Base-by-base conservation (phyloP, 208 protist species). In the Trypanosoma congolense region DNA sequence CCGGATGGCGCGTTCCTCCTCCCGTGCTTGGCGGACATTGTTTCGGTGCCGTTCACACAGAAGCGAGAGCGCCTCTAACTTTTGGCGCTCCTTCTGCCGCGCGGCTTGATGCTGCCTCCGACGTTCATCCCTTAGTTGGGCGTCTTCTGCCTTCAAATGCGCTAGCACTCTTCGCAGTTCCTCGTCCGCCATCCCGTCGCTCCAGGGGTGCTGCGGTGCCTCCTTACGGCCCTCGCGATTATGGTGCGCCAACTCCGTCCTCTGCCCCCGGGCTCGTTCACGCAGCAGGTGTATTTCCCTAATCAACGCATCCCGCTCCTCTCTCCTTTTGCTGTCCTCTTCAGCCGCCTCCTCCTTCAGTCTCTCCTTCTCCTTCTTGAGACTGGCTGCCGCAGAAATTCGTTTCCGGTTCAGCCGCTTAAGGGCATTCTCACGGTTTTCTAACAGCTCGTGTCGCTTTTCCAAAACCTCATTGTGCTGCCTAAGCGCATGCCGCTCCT, bases 221-320 rank as follows among this genome's bases (percentile, higher is more conserved):
- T 44, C 53, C 4, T 40, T 12, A n/a, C 54, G 50, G 2, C 18
- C 24, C 1, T 43, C 19, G 18, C 57, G 35, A 29, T 62, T 67
- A 4, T 18, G 38, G 35, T 70, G 53, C 6, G 18, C 19, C 16
- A 61, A 40, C 33, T 71, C 69, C 2, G 46, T 67, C 45, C 68
- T 55, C 49, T 50, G 41, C 42, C 72, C 56, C 10, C 65, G 71
- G n/a, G 79, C 68, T n/a, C 77, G 66, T 53, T 73, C 66, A 9
- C 70, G 77, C 36, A 90, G 55, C 36, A 66, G 50, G 8, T 70
- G 67, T 25, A 90, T 83, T 28, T 86, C 70, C n/a, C 80, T 65
- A 56, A 90, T 90, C 14, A 79, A 36, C 26, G 77, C 29, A 3
- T 73, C 57, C 10, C 43, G 75, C 48, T 78, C 58, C 14, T 65